Conservation (phyloP, 768 basidiomycete genomes). For the Phlebiopsis gigantea region DNA sequence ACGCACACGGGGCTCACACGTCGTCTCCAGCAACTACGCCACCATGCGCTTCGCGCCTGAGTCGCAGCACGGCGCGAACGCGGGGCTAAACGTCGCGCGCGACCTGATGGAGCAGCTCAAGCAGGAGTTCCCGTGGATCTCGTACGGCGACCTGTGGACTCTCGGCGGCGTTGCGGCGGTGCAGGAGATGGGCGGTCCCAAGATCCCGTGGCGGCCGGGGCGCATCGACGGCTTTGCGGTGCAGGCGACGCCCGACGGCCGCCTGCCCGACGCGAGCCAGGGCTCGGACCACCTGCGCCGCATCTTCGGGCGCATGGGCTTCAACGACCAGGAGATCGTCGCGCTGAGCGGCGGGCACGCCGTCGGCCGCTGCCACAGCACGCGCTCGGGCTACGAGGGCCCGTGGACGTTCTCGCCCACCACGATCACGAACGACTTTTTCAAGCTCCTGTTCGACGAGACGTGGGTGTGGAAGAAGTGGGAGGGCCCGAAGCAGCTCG, state of each 20-base stretch:
- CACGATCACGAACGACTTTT: constrained; percentile 83
- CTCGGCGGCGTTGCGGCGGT: constrained; percentile 89
- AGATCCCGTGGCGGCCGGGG: constrained; percentile 90
- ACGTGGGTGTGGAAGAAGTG: constrained; percentile 97
- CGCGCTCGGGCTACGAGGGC: constrained; percentile 78
- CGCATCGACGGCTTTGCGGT: constrained; percentile 79
- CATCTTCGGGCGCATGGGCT: constrained; percentile 32
- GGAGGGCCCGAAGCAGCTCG: constrained; percentile 88
- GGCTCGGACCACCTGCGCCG: constrained; percentile 79
- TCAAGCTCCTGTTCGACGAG: constrained; percentile 81
- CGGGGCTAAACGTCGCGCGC: constrained; percentile 78
- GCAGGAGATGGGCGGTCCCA: constrained; percentile 91
- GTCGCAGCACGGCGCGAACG: constrained; percentile 76
- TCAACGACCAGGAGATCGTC: constrained; percentile 97
- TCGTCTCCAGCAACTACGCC: constrained; percentile 74
- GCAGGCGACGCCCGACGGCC: constrained; percentile 80
- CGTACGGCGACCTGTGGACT: constrained; percentile 96
- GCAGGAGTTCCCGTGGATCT: constrained; percentile 87
- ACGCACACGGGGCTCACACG: neutral
- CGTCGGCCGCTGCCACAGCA: constrained; percentile 88
- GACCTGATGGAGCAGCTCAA: constrained; percentile 82
- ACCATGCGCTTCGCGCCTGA: constrained; percentile 98
- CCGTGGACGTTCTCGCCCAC: constrained; percentile 96
- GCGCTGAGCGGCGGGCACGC: constrained; percentile 93
- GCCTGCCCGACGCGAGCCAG: constrained; percentile 83